Evolutionary conservation across 2,329 filamentous ascomycete genomes (phyloP), one percentile per base, ranked within the genome.

Genomic region (Diplodia intermedia): DNA sequence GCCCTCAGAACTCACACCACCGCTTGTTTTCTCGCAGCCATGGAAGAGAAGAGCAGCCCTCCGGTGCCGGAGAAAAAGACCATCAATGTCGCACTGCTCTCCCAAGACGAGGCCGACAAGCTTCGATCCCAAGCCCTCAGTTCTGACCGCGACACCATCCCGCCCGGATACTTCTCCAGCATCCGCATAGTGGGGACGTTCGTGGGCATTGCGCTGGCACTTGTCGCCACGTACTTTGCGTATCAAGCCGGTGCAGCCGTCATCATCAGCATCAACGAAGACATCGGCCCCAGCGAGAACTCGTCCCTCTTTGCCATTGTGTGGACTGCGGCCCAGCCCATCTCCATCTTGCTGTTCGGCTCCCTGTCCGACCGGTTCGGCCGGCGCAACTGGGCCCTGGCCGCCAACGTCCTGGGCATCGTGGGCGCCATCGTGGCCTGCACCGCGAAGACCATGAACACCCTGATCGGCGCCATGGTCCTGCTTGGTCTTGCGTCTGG

Each of bases 231-330:
- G 7, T 72, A 72, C 65, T 72, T 72, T 49, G 68, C 68, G 15
- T 71, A 71, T 61, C 71, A 72, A 61, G 71, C 70, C 50, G 50
- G 20, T 43, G 6, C 57, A 2, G 49, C 74, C 11, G 55, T 60
- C 5, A 60, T 60, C 38, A 60, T 43, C 20, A 60, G 55, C 38
- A 75, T 75, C 71, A 74, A 75, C 54, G 69, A 69, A 14, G 74
- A 75, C 33, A 74, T 75, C 40, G 73, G 74, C 4, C 74, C 74
- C 3, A 73, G 72, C 12, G 67, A 68, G 4, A 73, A 77, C 53
- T 54, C 76, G 4, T 72, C 71, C 38, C 76, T 73, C 74, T 73
- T 77, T 11, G 72, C 72, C 15, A 76, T 74, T 26, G 73, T 75
- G 36, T 73, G 72, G 72, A 75, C 71, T 3, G 69, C 75, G 26